These are phyloP conservation scores for Podila verticillata DNA, from an alignment of 192 early-diverging fungal genomes.

Conservation along the genomic window DNA sequence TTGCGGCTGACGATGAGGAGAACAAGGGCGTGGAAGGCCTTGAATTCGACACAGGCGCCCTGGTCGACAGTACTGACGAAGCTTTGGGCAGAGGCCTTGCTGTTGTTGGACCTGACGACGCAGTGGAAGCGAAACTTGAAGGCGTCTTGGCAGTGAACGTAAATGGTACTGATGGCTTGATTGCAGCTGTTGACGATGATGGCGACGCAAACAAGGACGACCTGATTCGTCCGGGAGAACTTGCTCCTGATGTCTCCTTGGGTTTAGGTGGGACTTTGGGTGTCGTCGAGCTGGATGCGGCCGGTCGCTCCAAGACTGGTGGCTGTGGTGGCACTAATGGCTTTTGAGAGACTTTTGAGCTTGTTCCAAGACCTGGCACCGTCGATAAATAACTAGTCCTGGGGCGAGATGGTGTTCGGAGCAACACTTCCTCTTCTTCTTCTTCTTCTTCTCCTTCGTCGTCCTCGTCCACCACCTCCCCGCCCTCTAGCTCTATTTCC, in stretches of 20 bases:
- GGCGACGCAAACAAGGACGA: not conserved
- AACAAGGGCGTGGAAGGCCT: not conserved
- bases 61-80: not conserved
- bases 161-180: conserved; percentile 7
- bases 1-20: not conserved
- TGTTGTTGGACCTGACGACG: not conserved
- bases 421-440: not conserved
- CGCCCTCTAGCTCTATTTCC: not conserved
- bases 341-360: not conserved
- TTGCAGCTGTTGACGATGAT: not conserved
- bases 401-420: conserved; percentile 3
- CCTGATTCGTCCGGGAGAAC: not conserved
- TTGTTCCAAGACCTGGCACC: not conserved
- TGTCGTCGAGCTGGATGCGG: too few species aligned
- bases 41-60: not conserved
- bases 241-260: not conserved
- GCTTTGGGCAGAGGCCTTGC: not conserved
- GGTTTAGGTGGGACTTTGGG: not conserved
- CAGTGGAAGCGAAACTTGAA: not conserved
- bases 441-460: not conserved
- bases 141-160: conserved; percentile 16
- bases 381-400: not conserved
- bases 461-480: not conserved
- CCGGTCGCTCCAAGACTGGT: not conserved
- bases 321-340: not conserved